A percentile compares a stretch with the other conserved stretches of the same genome.
These are phyloP conservation scores for Proteromonas lacertae DNA, from an alignment of 352 stramenopile species.

Conservation along the genomic window DNA sequence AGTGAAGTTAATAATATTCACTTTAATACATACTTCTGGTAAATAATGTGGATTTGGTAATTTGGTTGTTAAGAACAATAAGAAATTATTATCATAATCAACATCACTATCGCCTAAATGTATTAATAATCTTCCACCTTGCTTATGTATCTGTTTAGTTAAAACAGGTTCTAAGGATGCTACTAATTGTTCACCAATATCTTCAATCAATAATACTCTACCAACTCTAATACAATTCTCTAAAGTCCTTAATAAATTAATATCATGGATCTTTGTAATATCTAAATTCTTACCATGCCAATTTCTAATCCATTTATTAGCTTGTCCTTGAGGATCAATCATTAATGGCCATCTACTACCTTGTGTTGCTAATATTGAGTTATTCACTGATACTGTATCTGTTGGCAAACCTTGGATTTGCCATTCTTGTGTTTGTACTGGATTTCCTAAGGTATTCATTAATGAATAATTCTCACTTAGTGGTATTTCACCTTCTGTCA, in stretches of 20 bases:
- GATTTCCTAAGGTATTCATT: slow-evolving; percentile 29
- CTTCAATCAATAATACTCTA: slow-evolving; percentile 48
- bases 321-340: slow-evolving; percentile 64
- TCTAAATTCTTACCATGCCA: slow-evolving; percentile 22
- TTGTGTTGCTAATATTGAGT: slow-evolving; percentile 47
- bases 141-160: slow-evolving; percentile 58
- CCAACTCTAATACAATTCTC: slow-evolving; percentile 56
- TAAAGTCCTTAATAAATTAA: slow-evolving; percentile 39
- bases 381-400: slow-evolving; percentile 53
- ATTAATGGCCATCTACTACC: slow-evolving; percentile 59
- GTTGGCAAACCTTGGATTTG: slow-evolving; percentile 51
- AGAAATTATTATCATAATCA: slow-evolving; percentile 55
- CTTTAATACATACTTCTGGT: slow-evolving; percentile 70
- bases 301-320: slow-evolving; percentile 71
- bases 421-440: slow-evolving; percentile 58
- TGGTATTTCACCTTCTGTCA: slow-evolving; percentile 1
- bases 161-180: slow-evolving; percentile 54
- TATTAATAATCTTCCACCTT: slow-evolving; percentile 32
- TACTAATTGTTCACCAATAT: slow-evolving; percentile 55
- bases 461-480: slow-evolving; percentile 20
- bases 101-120: slow-evolving; percentile 53
- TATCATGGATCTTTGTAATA: slow-evolving; percentile 48
- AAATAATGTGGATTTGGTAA: slow-evolving; percentile 64
- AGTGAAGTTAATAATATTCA: slow-evolving; percentile 77
- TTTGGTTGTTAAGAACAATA: slow-evolving; percentile 61